Conservation (phyloP, 306 rosid species). For the Lagenaria siceraria region DNA sequence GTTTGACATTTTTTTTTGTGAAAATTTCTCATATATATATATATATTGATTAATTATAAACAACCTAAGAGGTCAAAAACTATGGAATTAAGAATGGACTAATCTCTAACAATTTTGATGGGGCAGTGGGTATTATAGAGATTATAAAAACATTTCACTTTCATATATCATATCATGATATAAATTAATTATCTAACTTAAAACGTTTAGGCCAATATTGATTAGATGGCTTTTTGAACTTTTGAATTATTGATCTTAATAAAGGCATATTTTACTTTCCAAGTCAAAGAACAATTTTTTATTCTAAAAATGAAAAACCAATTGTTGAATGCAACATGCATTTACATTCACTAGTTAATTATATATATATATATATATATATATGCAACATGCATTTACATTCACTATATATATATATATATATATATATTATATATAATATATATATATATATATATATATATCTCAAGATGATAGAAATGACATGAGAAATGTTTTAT, state of each 20-base stretch:
- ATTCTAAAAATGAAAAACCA: not conserved
- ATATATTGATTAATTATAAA: not conserved
- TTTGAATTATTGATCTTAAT: not conserved
- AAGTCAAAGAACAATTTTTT: not conserved
- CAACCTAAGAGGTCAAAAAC: not conserved
- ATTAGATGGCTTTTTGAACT: not conserved
- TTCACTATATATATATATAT: too few species aligned
- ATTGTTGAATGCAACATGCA: not conserved
- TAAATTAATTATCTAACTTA: not conserved
- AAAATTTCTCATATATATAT: too few species aligned
- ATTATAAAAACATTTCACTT: not conserved
- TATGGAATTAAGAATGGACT: not conserved
- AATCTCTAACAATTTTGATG: conserved; percentile 1
- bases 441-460: too few species aligned
- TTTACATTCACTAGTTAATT: not conserved
- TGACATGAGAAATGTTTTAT: not conserved
- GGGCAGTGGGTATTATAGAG: not conserved
- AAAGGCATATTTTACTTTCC: not conserved
- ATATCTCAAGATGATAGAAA: too few species aligned
- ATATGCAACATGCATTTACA: too few species aligned
- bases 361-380: too few species aligned
- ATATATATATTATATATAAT: too few species aligned
- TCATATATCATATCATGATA: not conserved
- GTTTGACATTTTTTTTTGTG: too few species aligned
- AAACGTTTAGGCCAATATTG: not conserved